Evolutionary conservation across 768 basidiomycete genomes (phyloP), one percentile per base, ranked within the genome.

Genomic region (Lactifluus piperatus): DNA sequence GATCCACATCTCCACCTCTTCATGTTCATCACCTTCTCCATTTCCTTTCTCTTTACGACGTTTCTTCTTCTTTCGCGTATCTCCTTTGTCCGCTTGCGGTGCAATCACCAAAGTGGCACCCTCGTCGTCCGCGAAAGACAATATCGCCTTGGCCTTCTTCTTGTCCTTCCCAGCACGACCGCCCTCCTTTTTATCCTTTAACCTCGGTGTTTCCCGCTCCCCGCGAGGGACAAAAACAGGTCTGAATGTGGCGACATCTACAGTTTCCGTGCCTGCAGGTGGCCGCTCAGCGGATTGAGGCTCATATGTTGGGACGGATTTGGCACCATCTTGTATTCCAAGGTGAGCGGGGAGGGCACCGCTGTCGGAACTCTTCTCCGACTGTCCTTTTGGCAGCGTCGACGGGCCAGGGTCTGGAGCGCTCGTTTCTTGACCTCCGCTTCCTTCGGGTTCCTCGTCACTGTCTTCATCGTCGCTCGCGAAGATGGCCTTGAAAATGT

Each of bases 401-500:
- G 47, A 49, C 37, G 48, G 29, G 29, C 13, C 44, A n/a, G 51
- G 43, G 24, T 49, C 49, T 18, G 48, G 52, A 14, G 51, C 51
- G 6, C 34, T 51, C 47, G 18, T 54, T 32, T 54, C 8, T 52
- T 51, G 58, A 54, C 53, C 56, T 4, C 24, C 18, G 51, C 71
- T 67, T 22, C 68, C 71, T 18, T 74, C 75, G 1, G 76, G 79
- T 4, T 92, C 91, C 2, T 84, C 84, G 9, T 84, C 88, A 18
- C 84, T 85, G 36, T 91, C 89, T 66, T 95, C 93, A 46, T 92
- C 91, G 60, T 92, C 91, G 71, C 90, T 93, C 11, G 93, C 94
- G 69, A 99, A 99, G 60, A 99, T 97, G 3, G 95, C 94, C 70
- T 95, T 97, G 78, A 98, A 99, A 45, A 98, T 83, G 67, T 93